These are phyloP conservation scores for Pichia sp. DNA, from an alignment of 1,139 yeast species.

Conservation along the genomic window DNA sequence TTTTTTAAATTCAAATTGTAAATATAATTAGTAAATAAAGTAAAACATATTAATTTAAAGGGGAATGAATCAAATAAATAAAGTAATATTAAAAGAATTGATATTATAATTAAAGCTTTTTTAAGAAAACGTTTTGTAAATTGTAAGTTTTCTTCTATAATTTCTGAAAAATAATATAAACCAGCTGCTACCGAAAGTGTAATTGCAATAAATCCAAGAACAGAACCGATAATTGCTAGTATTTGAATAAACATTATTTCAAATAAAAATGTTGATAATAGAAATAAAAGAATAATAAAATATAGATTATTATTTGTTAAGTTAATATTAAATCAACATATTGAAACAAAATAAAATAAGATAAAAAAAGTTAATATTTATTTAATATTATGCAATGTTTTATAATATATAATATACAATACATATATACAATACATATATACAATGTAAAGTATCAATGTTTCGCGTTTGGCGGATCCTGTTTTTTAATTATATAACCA, in stretches of 20 bases:
- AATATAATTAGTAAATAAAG: conserved; percentile 63
- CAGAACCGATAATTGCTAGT: conserved; percentile 62
- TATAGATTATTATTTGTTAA: no score
- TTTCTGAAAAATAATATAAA: conserved; percentile 80
- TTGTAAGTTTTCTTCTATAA: conserved; percentile 90
- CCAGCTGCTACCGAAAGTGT: conserved; percentile 81
- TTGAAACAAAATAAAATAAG: no score
- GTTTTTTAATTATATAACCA: no score
- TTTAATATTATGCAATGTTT: no score
- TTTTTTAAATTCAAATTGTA: conserved; percentile 70
- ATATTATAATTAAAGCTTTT: background rate
- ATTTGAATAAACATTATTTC: conserved; percentile 43
- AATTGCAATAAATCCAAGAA: conserved; percentile 68
- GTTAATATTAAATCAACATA: no score
- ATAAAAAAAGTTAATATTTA: no score
- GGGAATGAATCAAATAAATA: conserved; percentile 77
- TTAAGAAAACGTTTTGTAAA: conserved; percentile 65
- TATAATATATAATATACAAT: no score
- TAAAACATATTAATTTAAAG: conserved; percentile 52
- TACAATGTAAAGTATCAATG: no score
- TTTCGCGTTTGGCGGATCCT: no score
- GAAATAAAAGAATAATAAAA: no score
- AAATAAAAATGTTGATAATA: background rate
- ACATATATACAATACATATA: no score
- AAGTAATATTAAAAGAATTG: conserved; percentile 38